A percentile compares a stretch with the other conserved stretches of the same genome.
phyloP scores from a whole-genome alignment of 495 filamentous ascomycete genomes.

The Xylaria telfairii region DNA sequence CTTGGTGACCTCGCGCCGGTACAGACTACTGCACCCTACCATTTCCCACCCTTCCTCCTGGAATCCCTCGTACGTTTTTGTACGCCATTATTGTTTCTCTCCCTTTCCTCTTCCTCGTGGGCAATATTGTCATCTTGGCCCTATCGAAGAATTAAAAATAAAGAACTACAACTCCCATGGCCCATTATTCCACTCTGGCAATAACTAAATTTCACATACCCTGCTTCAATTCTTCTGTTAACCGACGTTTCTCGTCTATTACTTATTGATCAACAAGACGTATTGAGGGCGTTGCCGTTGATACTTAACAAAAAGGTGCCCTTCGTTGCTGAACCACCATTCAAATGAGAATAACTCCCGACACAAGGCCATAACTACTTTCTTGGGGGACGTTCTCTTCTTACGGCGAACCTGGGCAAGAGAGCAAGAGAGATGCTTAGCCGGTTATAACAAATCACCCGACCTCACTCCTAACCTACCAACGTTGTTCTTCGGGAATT shows the following conservation, averaged over 20 bases:
- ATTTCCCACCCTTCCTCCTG: slow-evolving; percentile 28
- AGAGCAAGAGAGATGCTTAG: not conserved
- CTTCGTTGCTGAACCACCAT: not conserved
- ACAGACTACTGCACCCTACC: slow-evolving; percentile 25
- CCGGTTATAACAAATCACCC: slow-evolving; percentile 18
- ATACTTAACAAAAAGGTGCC: not conserved
- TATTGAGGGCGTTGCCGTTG: not conserved
- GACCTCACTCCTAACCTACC: not conserved
- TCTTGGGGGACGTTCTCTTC: not conserved
- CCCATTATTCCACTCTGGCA: not conserved
- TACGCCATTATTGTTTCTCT: slow-evolving; percentile 5
- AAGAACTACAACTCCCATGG: not conserved
- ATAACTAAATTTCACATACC: not conserved
- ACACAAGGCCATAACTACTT: not conserved
- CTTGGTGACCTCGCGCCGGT: slow-evolving; percentile 24
- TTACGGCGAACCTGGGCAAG: not conserved
- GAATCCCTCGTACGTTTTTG: slow-evolving; percentile 21
- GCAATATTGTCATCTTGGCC: not conserved
- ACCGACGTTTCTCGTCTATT: not conserved
- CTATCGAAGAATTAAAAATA: not conserved
- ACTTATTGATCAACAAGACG: slow-evolving; percentile 8
- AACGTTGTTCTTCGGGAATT: not conserved
- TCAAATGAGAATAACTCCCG: not conserved
- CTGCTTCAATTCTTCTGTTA: not conserved
- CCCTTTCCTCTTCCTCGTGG: not conserved